Evolutionary conservation across 768 basidiomycete genomes (phyloP).

Genomic region (Pisolithus sp.): DNA sequence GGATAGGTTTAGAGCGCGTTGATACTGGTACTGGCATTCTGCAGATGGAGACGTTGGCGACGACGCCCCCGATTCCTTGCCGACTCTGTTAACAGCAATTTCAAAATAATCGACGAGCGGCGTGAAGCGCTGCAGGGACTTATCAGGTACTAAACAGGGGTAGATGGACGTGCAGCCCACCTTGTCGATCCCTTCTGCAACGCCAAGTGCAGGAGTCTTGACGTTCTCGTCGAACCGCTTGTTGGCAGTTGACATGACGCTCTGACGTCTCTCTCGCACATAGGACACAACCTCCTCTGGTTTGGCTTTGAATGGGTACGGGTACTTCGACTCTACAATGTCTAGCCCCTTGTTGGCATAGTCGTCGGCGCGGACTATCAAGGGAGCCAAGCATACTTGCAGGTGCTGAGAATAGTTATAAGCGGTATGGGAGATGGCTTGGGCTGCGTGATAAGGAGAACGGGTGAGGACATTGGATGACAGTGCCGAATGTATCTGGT

Average conservation of each 20-base stretch:
- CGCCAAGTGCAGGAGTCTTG: constrained; percentile 53
- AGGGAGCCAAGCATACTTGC: constrained; percentile 57
- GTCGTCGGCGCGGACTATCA: constrained; percentile 58
- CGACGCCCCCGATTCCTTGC: constrained; percentile 41
- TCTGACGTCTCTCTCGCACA: constrained; percentile 52
- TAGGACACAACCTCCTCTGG: constrained; percentile 64
- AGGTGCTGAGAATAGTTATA: constrained; percentile 61
- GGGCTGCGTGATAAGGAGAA: constrained; percentile 60
- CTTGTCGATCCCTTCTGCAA: constrained; percentile 67
- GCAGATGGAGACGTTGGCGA: constrained; percentile 41
- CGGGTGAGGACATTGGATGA: constrained; percentile 55
- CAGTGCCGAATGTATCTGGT: constrained; percentile 54
- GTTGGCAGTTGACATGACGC: constrained; percentile 46
- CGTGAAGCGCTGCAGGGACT: constrained; percentile 47
- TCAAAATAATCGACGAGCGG: constrained; percentile 72
- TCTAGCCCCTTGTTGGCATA: constrained; percentile 72
- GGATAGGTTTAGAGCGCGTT: constrained; percentile 64
- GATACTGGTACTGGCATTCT: constrained; percentile 68
- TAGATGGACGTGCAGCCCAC: constrained; percentile 34
- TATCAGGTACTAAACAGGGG: constrained; percentile 9
- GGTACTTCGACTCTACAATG: constrained; percentile 64
- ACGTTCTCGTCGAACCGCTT: constrained; percentile 64
- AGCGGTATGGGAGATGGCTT: constrained; percentile 51
- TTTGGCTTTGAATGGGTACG: constrained; percentile 68
- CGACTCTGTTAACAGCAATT: constrained; percentile 44